phyloP scores from a whole-genome alignment of 164 flowering plant species.

The Umbilicus rupestris region DNA sequence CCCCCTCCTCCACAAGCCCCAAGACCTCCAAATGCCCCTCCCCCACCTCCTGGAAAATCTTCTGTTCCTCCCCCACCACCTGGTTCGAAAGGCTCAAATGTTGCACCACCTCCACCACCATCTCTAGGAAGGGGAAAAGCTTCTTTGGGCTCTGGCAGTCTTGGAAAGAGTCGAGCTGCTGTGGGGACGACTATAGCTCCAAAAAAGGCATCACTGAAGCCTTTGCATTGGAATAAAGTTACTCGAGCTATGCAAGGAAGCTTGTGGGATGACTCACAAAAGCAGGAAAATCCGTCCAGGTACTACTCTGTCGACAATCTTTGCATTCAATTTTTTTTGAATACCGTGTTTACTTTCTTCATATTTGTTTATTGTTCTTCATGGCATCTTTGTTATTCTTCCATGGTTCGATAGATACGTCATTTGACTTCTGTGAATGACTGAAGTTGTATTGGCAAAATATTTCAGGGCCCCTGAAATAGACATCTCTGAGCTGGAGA shows the following conservation, averaged over 20 bases:
- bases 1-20: slow-evolving; percentile 19
- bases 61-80: slow-evolving; percentile 53
- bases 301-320: slow-evolving; percentile 7
- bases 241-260: slow-evolving; percentile 95
- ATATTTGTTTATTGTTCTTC: too few relatives aligned
- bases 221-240: slow-evolving; percentile 95
- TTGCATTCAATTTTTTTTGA: background rate
- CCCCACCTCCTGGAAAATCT: slow-evolving; percentile 16
- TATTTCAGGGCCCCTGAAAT: slow-evolving; percentile 83
- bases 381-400: too few relatives aligned
- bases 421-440: background rate
- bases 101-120: slow-evolving; percentile 65
- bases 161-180: slow-evolving; percentile 45
- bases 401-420: background rate
- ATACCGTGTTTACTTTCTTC: background rate
- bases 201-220: slow-evolving; percentile 64
- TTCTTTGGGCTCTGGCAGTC: slow-evolving; percentile 29
- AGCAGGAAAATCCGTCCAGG: slow-evolving; percentile 69
- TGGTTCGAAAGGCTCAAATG: slow-evolving; percentile 29
- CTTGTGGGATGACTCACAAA: slow-evolving; percentile 84
- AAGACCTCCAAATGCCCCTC: slow-evolving; percentile 12
- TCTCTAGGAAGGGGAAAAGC: slow-evolving; percentile 52
- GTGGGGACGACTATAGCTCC: slow-evolving; percentile 31
- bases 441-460: slow-evolving; percentile 10
- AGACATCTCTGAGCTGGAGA: slow-evolving; percentile 89